Evolutionary conservation across 2,329 filamentous ascomycete species (phyloP), one percentile per base, ranked within the genome.

Genomic region (Pseudogymnoascus sp.): DNA sequence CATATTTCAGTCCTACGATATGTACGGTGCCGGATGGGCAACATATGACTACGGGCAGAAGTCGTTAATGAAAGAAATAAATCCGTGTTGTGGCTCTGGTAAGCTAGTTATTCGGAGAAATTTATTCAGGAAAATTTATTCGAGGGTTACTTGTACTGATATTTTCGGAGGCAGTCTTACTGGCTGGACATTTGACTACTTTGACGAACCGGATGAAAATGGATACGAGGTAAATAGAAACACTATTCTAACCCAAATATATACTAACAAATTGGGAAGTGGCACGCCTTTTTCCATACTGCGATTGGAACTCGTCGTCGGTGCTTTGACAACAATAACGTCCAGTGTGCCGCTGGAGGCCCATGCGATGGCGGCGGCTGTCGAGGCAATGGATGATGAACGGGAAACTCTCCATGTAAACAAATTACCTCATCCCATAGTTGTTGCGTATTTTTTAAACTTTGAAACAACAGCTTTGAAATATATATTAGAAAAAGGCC

Each of bases 131-230:
- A 10, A 16, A 10, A 7, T 31, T 8, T 8, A 16, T 57, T 16
- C 25, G 10, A 11, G 16, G 16, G 16, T 31, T 19, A 8, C 19
- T 10, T 4, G 16, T 57, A 2, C 16, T 57, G 8, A 57, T 16
- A 43, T 62, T 57, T 62, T 51, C 31, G 31, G 62, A 61, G 65
- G 65, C 25, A 65, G 63, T 65, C 48, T 66, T 51, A 69, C 71
- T 16, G 61, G 37, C 16, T 73, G 69, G 70, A 70, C 65, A 64
- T 73, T 73, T 62, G 62, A 70, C 19, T 73, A 73, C 41, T 66
- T 62, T 19, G 65, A 65, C 61, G 16, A 66, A 54, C 65, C 63
- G 8, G 65, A 66, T 63, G 61, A 66, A 19, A 62, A 66, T 25
- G 65, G 65, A 36, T 66, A 66, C 61, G 63, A 66, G 57, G 63